phyloP scores from a whole-genome alignment of 768 basidiomycete genomes.

The Lactarius tabidus region DNA sequence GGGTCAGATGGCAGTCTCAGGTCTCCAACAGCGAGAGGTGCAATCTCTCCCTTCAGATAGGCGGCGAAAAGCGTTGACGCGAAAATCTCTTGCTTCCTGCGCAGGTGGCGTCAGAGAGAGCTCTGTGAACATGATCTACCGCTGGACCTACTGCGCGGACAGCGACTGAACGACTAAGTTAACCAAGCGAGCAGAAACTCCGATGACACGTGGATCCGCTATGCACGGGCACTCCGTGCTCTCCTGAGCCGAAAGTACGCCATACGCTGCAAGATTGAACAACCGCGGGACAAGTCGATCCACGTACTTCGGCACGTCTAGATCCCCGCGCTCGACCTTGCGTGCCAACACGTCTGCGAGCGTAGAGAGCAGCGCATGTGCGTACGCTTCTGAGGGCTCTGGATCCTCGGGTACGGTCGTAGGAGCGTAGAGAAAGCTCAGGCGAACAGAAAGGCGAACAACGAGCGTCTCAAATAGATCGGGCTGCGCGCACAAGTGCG shows the following conservation, averaged over 20 bases:
- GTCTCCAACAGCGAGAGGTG: slow-evolving; percentile 51
- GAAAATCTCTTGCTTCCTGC: slow-evolving; percentile 65
- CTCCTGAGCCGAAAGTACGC: slow-evolving; percentile 32
- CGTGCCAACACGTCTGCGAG: slow-evolving; percentile 55
- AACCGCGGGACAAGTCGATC: slow-evolving; percentile 71
- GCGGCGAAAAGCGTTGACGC: slow-evolving; percentile 48
- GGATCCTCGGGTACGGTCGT: slow-evolving; percentile 35
- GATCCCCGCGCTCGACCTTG: slow-evolving; percentile 47
- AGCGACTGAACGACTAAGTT: slow-evolving; percentile 63
- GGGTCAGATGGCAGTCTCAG: slow-evolving; percentile 42
- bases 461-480: slow-evolving; percentile 83
- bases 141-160: slow-evolving; percentile 54
- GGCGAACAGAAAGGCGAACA: slow-evolving; percentile 68
- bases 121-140: too few species aligned
- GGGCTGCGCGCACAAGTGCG: slow-evolving; percentile 65
- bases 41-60: slow-evolving; percentile 51
- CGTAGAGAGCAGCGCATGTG: slow-evolving; percentile 73
- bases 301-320: slow-evolving; percentile 76
- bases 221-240: slow-evolving; percentile 31
- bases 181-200: slow-evolving; percentile 61
- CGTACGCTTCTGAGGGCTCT: slow-evolving; percentile 77
- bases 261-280: slow-evolving; percentile 57
- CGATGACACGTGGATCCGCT: slow-evolving; percentile 52
- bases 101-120: background rate
- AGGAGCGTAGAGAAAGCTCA: slow-evolving; percentile 61